Base-by-base conservation (phyloP, 1,139 yeast genomes). In the Taphrina pruni region DNA sequence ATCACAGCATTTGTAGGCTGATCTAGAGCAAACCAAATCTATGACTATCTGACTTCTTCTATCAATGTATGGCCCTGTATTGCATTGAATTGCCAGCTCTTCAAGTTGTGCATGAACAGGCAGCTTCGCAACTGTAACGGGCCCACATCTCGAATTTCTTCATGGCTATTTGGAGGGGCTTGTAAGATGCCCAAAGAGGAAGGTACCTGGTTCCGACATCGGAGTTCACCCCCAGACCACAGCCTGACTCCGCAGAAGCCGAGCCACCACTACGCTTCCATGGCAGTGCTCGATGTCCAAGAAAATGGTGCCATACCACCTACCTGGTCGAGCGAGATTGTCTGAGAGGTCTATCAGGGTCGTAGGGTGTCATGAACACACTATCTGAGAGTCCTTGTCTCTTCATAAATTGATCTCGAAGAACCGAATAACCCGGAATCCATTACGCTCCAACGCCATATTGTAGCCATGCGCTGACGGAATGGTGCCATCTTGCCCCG, bases 181-280 rank as follows among this genome's bases (percentile, higher is more conserved):
- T 45, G 48, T 6, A 14, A 2, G 4, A 14, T 45, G 20, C 48
- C 48, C n/a, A 45, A 45, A 45, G 48, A 45, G 48, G 48, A 14
- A 45, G 48, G 48, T 45, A 14, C n/a, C 32, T 26, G 32, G 32
- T 26, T 26, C 32, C 32, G 32, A 4, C 32, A 6, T 45, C 6
- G 48, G 48, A 20, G 48, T 45, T 12, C 8, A 12, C 20, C 48
- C 48, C 20, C n/a, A 17, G 20, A 45, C 48, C 48, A 45, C 48
- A 12, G 48, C 8, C 48, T n/a, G n/a, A 12, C 48, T 50, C 54
- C 54, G 36, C 54, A 50, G 12, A 6, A 6, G 32, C 35, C 8
- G 54, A 9, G 36, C 54, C 54, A 50, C 54, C 54, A 50, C 54
- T 50, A 50, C 36, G 43, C n/a, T 2, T 12, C 51, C 51, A 20